Conservation (phyloP, 306 rosid species). For the Sicyos baderoa region DNA sequence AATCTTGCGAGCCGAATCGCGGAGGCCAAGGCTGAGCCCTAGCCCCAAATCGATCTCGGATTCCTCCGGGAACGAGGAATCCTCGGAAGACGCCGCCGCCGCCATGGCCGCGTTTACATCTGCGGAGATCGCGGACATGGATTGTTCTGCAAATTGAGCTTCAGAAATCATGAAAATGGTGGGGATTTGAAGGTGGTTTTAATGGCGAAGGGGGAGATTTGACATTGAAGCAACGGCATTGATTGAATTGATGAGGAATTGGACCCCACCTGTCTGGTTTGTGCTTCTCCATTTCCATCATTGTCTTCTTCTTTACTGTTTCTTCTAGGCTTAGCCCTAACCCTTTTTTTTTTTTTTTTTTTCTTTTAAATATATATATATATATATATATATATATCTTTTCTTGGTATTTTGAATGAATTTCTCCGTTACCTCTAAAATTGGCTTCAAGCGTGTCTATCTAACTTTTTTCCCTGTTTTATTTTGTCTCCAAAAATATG, state of each 20-base stretch:
- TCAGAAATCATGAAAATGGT: too few species aligned
- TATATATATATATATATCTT: too few species aligned
- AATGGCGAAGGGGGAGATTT: not conserved
- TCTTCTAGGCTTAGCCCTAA: not conserved
- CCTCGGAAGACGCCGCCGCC: slow-evolving; percentile 67
- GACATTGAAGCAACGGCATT: slow-evolving; percentile 13
- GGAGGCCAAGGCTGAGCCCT: slow-evolving; percentile 51
- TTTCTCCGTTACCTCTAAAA: not conserved
- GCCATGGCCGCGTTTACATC: slow-evolving; percentile 47
- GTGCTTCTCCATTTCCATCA: slow-evolving; percentile 48
- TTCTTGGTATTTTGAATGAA: not conserved
- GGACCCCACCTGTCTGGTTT: slow-evolving; percentile 42
- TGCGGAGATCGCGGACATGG: slow-evolving; percentile 52
- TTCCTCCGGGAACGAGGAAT: slow-evolving; percentile 53
- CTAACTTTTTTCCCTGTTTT: not conserved
- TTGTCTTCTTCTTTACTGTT: slow-evolving; percentile 13
- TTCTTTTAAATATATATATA: too few species aligned
- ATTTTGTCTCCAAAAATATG: not conserved
- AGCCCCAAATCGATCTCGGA: slow-evolving; percentile 76
- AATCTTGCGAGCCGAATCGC: slow-evolving; percentile 23
- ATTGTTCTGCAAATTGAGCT: slow-evolving; percentile 25
- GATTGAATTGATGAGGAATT: not conserved
- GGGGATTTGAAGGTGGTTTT: not conserved
- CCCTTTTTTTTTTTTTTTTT: not conserved
- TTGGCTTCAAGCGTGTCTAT: not conserved